Percentiles rank a stretch among this genome's conserved stretches.
These are phyloP conservation scores for Lactarius pseudohatsudake DNA, from an alignment of 768 basidiomycete species.

Conservation along the genomic window DNA sequence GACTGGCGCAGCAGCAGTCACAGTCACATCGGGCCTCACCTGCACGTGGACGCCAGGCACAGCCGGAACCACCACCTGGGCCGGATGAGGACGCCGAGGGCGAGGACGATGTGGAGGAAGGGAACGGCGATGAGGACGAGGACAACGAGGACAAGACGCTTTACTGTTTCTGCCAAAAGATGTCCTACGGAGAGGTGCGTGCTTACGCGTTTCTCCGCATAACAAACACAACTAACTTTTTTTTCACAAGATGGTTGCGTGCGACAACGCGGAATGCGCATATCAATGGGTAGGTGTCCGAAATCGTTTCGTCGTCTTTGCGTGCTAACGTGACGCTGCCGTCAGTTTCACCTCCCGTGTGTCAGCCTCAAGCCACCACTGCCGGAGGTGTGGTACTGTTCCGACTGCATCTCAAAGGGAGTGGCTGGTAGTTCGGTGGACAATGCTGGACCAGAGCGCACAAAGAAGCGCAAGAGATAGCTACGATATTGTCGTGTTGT, in stretches of 20 bases:
- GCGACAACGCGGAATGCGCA: conserved; percentile 26
- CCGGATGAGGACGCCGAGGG: conserved; percentile 39
- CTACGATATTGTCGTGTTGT: conserved; percentile 37
- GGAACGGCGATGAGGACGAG: conserved; percentile 47
- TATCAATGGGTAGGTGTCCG: conserved; percentile 29
- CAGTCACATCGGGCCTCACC: conserved; percentile 30
- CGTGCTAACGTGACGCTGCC: conserved; percentile 4
- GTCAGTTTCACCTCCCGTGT: conserved; percentile 64
- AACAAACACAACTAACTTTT: neutral
- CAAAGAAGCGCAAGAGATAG: conserved; percentile 29
- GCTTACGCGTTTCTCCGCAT: neutral
- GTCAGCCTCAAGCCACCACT: conserved; percentile 56
- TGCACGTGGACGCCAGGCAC: conserved; percentile 20
- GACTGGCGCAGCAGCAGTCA: conserved; percentile 34
- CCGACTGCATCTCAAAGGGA: conserved; percentile 42
- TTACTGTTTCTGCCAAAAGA: conserved; percentile 64
- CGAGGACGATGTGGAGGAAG: conserved; percentile 39
- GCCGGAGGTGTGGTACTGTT: conserved; percentile 60
- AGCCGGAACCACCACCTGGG: conserved; percentile 21
- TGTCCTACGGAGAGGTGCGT: conserved; percentile 57
- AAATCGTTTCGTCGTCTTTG: neutral
- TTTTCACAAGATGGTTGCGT: conserved; percentile 28
- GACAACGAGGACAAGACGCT: conserved; percentile 56
- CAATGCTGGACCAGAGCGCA: conserved; percentile 24
- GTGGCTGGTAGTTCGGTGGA: conserved; percentile 18